Base-by-base conservation (phyloP, 2,329 filamentous ascomycete genomes). In the Fusarium graminum region DNA sequence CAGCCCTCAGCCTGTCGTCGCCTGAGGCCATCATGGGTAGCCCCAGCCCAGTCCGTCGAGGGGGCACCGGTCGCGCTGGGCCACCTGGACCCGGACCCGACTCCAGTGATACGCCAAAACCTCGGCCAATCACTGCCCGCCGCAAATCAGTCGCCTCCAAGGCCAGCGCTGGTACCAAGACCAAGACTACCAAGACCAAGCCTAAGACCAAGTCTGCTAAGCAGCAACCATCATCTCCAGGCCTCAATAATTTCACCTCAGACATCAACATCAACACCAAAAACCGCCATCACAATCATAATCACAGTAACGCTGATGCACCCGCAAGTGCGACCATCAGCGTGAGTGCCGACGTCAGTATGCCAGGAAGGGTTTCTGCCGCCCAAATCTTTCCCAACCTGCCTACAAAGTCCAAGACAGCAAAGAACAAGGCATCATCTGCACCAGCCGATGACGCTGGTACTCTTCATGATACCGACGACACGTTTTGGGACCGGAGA, bases 61-160 rank as follows among this genome's bases (percentile, higher is more conserved):
- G 67, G 61, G 74, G 53, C 50, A 63, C 70, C 50, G 60, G 63
- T 67, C 64, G 64, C 61, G 70, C 64, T 53, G 64, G 52, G 41
- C 57, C 61, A 55, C 52, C 46, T 55, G 65, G 63, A 54, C 52
- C 43, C 52, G 65, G 63, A 50, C 57, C 63, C 66, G 68, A 72
- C 73, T 73, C 74, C 71, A 77, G 74, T 69, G 75, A 76, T 74
- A 74, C 69, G 75, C 75, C 76, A 76, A 76, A 75, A 71, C 68
- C 75, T 69, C 78, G 75, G 73, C 78, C 78, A 78, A 79, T 79
- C 73, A 79, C 67, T 71, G 74, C 73, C 59, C 78, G 76, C 73
- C 71, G 75, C 74, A 79, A 78, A 77, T 75, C 76, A 72, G 68
- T 78, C 72, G 75, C 76, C 71, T 73, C 76, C 69, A 75, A 76